Evolutionary conservation across 805 yeast genomes (phyloP).

Genomic region (Hanseniaspora taiwanica): DNA sequence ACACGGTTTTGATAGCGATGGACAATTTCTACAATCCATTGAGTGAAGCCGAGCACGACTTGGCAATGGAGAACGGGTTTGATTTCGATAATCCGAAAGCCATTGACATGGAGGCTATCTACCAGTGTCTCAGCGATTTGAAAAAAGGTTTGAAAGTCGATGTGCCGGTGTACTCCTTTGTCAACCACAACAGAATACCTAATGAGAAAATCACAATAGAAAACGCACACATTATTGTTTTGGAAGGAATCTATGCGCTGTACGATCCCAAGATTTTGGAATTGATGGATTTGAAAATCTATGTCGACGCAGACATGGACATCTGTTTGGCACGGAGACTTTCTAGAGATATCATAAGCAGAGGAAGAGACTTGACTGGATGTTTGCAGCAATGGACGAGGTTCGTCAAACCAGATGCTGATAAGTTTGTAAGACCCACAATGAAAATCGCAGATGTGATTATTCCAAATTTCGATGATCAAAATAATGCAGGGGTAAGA

Average conservation of each 20-base stretch:
- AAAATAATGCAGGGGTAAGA: conserved; percentile 60
- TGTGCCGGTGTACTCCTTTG: conserved; percentile 61
- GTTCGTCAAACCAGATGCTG: conserved; percentile 89
- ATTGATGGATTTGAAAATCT: conserved; percentile 75
- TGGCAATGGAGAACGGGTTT: conserved; percentile 56
- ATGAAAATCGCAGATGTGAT: conserved; percentile 72
- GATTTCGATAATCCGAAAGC: conserved; percentile 88
- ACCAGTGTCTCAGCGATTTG: conserved; percentile 46
- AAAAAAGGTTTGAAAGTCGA: conserved; percentile 38
- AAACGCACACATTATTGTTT: conserved; percentile 85
- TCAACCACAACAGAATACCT: conserved; percentile 46
- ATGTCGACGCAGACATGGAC: conserved; percentile 89
- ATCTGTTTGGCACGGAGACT: conserved; percentile 82
- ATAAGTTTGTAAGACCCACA: conserved; percentile 58
- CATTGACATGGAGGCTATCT: conserved; percentile 62
- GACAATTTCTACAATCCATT: conserved; percentile 86
- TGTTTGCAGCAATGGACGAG: conserved; percentile 80
- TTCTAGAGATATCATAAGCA: conserved; percentile 69
- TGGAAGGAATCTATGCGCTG: conserved; percentile 85
- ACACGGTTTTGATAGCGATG: conserved; percentile 82
- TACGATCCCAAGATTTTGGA: conserved; percentile 55
- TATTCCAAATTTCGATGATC: conserved; percentile 79
- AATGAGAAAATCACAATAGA: conserved; percentile 61
- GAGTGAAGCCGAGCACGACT: conserved; percentile 40
- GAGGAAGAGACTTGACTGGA: conserved; percentile 78